Evolutionary conservation across 164 flowering plant species (phyloP), one percentile per base, ranked within the genome.

Genomic region (Vitis rupestris): DNA sequence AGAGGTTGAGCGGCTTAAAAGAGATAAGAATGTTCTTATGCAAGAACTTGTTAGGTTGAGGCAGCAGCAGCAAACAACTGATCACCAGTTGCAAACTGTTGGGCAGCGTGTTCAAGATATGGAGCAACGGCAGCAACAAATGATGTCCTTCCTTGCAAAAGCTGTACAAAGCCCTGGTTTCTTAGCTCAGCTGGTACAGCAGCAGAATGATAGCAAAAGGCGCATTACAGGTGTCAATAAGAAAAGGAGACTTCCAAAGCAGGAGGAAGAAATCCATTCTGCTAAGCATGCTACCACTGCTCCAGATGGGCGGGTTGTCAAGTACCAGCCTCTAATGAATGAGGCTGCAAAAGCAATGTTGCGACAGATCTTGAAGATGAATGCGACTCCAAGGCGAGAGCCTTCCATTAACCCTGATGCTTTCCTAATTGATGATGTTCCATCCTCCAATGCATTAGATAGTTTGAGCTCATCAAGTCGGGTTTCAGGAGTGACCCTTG

Each of bases 91-190:
- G 83, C 88, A 82, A 56, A 76, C 76, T 52, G 76, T 89, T 47
- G 89, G 79, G 51, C 90, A 84, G 67, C 82, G 89, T 9, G 77
- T 90, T 54, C 91, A 87, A 71, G 79, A 56, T 10, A 89, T 86
- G 89, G 97, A 90, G 75, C 85, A 88, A 74, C 74, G 88, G 56
- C 93, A 89, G 74, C 89, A 86, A 52, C 89, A 90, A 58, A 90
- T 90, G 92, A 88, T 90, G 91, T 83, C 91, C 2, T 88, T 90
- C 67, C 87, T 90, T 54, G 91, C 93, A 3, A 90, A 87, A 79
- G 91, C 96, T 10, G 73, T 90, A 86, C 89, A 88, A 52, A 87
- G 80, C 70, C 93, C 96, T 23, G 85, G 87, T 3, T 86, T 88
- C 74, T 76, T 89, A 16, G 70, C 84, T 16, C 92, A 90, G 76